phyloP scores from a whole-genome alignment of 2,329 filamentous ascomycete species.

The Chalara sp. region DNA sequence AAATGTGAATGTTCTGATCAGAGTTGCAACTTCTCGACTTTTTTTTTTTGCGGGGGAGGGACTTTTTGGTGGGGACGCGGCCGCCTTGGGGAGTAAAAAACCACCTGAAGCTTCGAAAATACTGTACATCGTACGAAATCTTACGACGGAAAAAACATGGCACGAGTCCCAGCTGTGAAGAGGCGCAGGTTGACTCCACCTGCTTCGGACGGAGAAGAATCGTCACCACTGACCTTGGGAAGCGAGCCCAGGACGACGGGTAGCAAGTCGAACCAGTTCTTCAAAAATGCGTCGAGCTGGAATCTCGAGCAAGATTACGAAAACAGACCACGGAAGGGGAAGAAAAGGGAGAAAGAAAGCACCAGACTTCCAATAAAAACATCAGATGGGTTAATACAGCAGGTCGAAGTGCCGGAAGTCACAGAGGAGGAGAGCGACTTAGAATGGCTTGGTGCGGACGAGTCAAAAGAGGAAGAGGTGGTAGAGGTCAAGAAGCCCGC shows the following conservation, averaged over 20 bases:
- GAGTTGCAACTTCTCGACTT: neutral
- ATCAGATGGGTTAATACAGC: constrained; percentile 64
- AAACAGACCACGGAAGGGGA: constrained; percentile 65
- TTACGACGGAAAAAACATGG: constrained; percentile 18
- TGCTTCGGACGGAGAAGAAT: constrained; percentile 38
- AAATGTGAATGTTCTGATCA: neutral
- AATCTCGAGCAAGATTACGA: constrained; percentile 91
- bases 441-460: constrained; percentile 55
- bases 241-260: constrained; percentile 15
- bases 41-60: constrained; percentile 19
- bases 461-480: constrained; percentile 40
- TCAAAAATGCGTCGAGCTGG: constrained; percentile 74
- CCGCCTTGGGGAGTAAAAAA: constrained; percentile 9
- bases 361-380: constrained; percentile 83
- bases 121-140: constrained; percentile 3
- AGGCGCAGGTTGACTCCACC: constrained; percentile 52
- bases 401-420: constrained; percentile 43
- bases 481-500: constrained; percentile 48
- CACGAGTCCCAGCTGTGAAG: constrained; percentile 35
- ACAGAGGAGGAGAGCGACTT: constrained; percentile 55
- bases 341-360: constrained; percentile 63
- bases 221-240: constrained; percentile 24
- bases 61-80: constrained; percentile 18
- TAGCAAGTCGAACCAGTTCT: constrained; percentile 40
- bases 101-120: constrained; percentile 1